Conservation (phyloP, 495 filamentous ascomycete species). For the Xylaria grammica region DNA sequence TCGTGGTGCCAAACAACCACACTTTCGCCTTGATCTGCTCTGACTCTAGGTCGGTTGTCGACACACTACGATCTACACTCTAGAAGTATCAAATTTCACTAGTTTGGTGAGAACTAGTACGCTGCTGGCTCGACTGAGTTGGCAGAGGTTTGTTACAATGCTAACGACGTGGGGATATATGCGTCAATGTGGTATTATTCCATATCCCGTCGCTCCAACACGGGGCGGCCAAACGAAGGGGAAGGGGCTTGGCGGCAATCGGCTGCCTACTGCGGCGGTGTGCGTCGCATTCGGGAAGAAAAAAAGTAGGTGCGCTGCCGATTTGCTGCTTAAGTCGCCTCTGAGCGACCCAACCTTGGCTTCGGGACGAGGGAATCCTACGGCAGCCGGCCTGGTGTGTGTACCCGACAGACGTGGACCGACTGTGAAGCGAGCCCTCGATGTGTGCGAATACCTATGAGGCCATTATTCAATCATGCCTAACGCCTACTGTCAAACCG, state of each 20-base stretch:
- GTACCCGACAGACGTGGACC: constrained; percentile 10
- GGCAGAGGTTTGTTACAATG: constrained; percentile 9
- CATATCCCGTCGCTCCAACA: background rate
- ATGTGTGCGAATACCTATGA: background rate
- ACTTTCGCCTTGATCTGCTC: background rate
- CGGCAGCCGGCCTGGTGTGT: background rate
- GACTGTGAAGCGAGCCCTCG: background rate
- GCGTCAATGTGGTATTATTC: constrained; percentile 13
- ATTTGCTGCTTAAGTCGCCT: constrained; percentile 13
- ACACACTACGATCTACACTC: background rate
- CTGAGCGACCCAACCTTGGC: constrained; percentile 2
- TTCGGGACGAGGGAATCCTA: constrained; percentile 2
- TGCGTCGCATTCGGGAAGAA: constrained; percentile 2
- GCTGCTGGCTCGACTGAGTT: background rate
- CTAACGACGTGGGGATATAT: background rate
- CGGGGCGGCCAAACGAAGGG: constrained; percentile 8
- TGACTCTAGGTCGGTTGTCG: background rate
- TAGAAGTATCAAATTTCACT: background rate
- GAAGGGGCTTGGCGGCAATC: constrained; percentile 3
- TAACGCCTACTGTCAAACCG: background rate
- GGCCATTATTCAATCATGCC: constrained; percentile 4
- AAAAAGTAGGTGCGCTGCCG: background rate
- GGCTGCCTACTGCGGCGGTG: background rate
- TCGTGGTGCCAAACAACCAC: background rate
- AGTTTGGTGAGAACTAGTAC: background rate